phyloP scores from a whole-genome alignment of 106 monocot species.

The Dendrobium huoshanense region DNA sequence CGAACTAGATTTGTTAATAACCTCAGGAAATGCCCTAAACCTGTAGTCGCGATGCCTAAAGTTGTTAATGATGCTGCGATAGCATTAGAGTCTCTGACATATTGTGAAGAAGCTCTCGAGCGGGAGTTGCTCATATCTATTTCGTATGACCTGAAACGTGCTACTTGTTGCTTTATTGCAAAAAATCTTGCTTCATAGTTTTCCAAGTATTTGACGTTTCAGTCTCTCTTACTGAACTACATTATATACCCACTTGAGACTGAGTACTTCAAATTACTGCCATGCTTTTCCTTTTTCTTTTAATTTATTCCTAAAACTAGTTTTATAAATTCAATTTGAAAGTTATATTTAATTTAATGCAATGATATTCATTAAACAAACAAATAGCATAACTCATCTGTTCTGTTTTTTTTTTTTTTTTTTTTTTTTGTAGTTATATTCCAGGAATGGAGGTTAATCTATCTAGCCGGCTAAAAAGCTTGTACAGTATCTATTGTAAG shows the following conservation, averaged over 20 bases:
- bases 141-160: constrained; percentile 45
- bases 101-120: constrained; percentile 88
- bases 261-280: background rate
- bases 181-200: background rate
- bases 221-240: background rate
- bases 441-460: constrained; percentile 96
- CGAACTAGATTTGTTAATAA: constrained; percentile 49
- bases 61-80: constrained; percentile 63
- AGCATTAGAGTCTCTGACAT: constrained; percentile 72
- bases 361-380: background rate
- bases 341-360: background rate
- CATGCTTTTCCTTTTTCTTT: background rate
- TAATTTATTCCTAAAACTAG: background rate
- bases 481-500: constrained; percentile 95
- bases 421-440: constrained; percentile 54
- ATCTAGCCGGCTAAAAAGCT: constrained; percentile 79
- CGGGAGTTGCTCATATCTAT: constrained; percentile 83
- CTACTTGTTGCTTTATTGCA: background rate
- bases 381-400: background rate
- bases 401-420: background rate
- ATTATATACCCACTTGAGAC: background rate
- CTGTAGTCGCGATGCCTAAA: constrained; percentile 32
- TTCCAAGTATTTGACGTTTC: background rate
- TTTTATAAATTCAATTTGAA: background rate
- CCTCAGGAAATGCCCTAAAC: constrained; percentile 26